Base-by-base conservation (phyloP, 2,329 filamentous ascomycete species). In the Fusarium sterilihyphosum region DNA sequence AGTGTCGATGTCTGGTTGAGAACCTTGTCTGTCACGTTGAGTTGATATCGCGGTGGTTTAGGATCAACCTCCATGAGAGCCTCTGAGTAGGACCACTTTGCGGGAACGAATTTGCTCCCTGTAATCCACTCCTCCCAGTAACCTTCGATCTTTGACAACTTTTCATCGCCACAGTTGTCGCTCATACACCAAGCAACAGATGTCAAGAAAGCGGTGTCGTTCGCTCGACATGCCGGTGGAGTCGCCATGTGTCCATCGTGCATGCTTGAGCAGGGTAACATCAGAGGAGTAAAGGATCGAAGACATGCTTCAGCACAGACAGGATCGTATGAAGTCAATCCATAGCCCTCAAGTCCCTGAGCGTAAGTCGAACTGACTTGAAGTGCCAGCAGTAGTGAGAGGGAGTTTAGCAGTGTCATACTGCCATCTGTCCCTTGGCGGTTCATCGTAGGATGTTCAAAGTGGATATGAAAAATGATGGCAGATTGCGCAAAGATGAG, bases 251-350 rank as follows among this genome's bases (percentile, higher is more conserved):
- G 16, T 44, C 40, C 20, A 58, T 53, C 29, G 44, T 59, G 47
- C 65, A 44, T 40, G 44, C 57, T 67, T 6, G 65, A 68, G 13
- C 65, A 68, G 0, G 65, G 11, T 1, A 68, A 40, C 26, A 46
- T 47, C 0, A 68, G 17, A 6, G 46, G 22, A 17, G 44, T 18
- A 6, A 68, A 61, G 6, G 63, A 67, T 12, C 40, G 46, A 24
- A 68, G 46, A 68, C 65, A 68, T 16, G 65, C 57, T n/a, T 68
- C 63, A 7, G 65, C 65, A 2, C 65, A 68, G 14, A 68, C 29
- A 22, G 65, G 65, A 14, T 68, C 65, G 10, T 61, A 52, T 26
- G n/a, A 61, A 50, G 56, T 40, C 5, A 61, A 33, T 6, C 65
- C 65, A 7, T 67, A 68, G 1, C 63, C 54, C 4, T 41, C 14